A percentile compares a stretch with the other conserved stretches of the same genome.
Evolutionary conservation across 2,329 filamentous ascomycete genomes (phyloP).

Genomic region (Ascochyta koolunga): DNA sequence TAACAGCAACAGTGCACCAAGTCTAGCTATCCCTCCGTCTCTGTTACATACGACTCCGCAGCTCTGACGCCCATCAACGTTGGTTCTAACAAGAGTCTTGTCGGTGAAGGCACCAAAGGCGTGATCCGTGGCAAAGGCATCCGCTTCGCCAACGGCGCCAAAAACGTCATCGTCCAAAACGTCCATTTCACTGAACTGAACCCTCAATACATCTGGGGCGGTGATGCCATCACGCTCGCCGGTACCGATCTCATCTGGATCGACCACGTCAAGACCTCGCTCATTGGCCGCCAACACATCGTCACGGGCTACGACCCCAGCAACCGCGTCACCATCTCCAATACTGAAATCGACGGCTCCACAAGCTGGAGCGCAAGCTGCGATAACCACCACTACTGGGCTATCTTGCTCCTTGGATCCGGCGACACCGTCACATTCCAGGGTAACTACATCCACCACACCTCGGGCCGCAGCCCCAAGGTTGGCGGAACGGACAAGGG

Average conservation of each 20-base stretch:
- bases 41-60: conserved; percentile 42
- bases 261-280: conserved; percentile 34
- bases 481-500: conserved; percentile 20
- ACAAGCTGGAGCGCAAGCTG: conserved; percentile 28
- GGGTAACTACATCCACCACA: conserved; percentile 34
- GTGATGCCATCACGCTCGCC: conserved; percentile 46
- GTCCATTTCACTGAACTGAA: conserved; percentile 48
- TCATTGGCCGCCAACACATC: conserved; percentile 27
- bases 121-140: conserved; percentile 52
- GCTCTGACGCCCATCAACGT: conserved; percentile 39
- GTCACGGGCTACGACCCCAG: conserved; percentile 24
- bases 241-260: conserved; percentile 44
- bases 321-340: conserved; percentile 28
- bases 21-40: conserved; percentile 19
- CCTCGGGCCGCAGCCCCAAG: conserved; percentile 28
- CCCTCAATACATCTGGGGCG: conserved; percentile 49
- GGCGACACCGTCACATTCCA: conserved; percentile 29
- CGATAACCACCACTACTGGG: conserved; percentile 34
- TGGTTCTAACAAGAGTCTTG: conserved; percentile 49
- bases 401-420: conserved; percentile 22
- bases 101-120: conserved; percentile 49
- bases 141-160: conserved; percentile 39
- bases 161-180: conserved; percentile 50
- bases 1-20: conserved; percentile 17
- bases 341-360: conserved; percentile 29